Conservation (phyloP, 2,329 filamentous ascomycete species). For the Remersonia thermophila region DNA sequence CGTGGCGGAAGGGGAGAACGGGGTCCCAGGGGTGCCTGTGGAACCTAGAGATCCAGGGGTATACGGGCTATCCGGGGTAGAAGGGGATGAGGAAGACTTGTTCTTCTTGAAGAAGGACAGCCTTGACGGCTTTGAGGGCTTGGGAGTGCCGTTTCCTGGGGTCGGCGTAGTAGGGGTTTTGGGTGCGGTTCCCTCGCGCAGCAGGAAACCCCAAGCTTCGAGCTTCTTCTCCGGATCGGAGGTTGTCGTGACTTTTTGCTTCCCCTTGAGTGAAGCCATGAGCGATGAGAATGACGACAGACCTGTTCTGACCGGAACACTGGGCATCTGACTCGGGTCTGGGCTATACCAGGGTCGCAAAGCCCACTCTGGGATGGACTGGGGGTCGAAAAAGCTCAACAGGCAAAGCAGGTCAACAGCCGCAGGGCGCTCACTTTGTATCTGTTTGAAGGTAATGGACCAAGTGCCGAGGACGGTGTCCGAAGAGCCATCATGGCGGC, state of each 20-base stretch:
- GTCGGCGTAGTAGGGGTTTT: no score
- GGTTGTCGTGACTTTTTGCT: no score
- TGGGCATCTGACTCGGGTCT: background rate
- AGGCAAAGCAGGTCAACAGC: constrained; percentile 31
- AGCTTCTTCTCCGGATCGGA: background rate
- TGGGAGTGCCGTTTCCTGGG: background rate
- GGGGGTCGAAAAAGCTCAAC: constrained; percentile 33
- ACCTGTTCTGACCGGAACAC: background rate
- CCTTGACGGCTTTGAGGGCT: no score
- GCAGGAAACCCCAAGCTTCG: background rate
- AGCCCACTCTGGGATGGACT: constrained; percentile 26
- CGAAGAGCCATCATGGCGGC: constrained; percentile 8
- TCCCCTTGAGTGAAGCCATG: background rate
- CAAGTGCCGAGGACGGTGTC: constrained; percentile 18
- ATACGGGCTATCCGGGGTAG: no score
- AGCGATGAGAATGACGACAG: background rate
- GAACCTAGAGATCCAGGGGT: no score
- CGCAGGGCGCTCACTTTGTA: constrained; percentile 20
- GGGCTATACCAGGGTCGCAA: constrained; percentile 10
- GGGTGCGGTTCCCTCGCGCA: background rate
- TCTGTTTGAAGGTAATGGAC: constrained; percentile 20
- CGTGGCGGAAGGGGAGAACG: no score
- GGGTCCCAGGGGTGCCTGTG: no score
- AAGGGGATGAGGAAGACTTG: no score
- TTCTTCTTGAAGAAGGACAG: no score